Evolutionary conservation across 1,284 basidiomycete species (phyloP).

Genomic region (Moesziomyces parantarcticus): DNA sequence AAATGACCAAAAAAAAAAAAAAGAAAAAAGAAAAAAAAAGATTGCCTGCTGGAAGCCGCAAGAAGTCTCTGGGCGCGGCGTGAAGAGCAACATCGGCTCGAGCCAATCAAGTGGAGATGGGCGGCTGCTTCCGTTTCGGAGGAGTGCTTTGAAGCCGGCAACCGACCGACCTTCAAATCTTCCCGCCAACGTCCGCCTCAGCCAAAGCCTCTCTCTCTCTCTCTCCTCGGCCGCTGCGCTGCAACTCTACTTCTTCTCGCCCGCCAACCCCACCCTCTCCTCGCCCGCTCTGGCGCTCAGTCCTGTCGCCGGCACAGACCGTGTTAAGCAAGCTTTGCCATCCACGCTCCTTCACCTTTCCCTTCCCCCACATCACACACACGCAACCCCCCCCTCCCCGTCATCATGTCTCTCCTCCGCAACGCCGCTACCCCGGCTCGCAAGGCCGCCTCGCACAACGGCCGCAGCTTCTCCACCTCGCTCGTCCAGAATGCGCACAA

Average conservation of each 20-base stretch:
- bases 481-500: slow-evolving; percentile 72
- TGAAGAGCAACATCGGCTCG: too few relatives aligned
- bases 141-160: too few relatives aligned
- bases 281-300: slow-evolving; percentile 15
- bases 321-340: slow-evolving; percentile 2
- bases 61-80: neutral
- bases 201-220: too few relatives aligned
- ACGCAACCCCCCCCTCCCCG: neutral
- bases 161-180: too few relatives aligned
- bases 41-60: neutral
- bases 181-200: too few relatives aligned
- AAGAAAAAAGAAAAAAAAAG: slow-evolving; percentile 1
- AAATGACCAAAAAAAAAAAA: slow-evolving; percentile 1
- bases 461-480: slow-evolving; percentile 54
- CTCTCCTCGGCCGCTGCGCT: too few relatives aligned
- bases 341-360: slow-evolving; percentile 5
- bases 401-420: slow-evolving; percentile 58
- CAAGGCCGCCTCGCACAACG: slow-evolving; percentile 48
- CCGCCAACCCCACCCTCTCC: slow-evolving; percentile 17
- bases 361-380: slow-evolving; percentile 2
- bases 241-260: slow-evolving; percentile 5
- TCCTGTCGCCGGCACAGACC: slow-evolving; percentile 8
- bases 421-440: slow-evolving; percentile 48
- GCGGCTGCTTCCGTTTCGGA: too few relatives aligned
- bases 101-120: too few relatives aligned